Conservation (phyloP, 208 protist genomes). For the Phytomonas sp. region DNA sequence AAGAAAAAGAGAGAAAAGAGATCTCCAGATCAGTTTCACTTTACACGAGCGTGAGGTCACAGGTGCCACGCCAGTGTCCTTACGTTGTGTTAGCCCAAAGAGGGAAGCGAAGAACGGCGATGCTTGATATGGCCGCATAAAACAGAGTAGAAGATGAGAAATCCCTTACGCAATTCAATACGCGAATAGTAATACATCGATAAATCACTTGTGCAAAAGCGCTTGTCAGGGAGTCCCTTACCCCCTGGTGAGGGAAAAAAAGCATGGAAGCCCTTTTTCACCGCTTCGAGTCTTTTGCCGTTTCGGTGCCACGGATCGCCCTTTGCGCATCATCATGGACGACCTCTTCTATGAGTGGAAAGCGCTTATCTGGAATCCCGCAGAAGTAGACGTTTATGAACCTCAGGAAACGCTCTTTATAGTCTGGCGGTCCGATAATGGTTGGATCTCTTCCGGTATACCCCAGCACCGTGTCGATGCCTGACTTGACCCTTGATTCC, state of each 20-base stretch:
- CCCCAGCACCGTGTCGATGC: constrained; percentile 66
- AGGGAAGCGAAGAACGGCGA: background rate
- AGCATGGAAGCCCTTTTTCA: background rate
- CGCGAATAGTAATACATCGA: background rate
- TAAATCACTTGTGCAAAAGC: background rate
- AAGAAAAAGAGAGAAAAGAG: background rate
- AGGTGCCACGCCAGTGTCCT: background rate
- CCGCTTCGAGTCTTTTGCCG: background rate
- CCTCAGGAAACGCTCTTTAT: constrained; percentile 52
- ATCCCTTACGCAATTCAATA: background rate
- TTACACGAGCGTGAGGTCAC: background rate
- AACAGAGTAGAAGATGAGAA: background rate
- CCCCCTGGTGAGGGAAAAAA: background rate
- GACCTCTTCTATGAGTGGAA: constrained; percentile 10
- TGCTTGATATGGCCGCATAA: background rate
- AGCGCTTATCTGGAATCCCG: constrained; percentile 51
- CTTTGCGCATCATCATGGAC: background rate
- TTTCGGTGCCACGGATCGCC: background rate
- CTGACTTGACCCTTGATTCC: constrained; percentile 79
- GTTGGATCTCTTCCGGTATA: constrained; percentile 50
- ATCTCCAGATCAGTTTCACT: background rate
- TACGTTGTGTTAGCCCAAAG: background rate
- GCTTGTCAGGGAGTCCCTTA: background rate
- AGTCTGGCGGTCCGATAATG: constrained; percentile 69
- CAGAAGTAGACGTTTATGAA: constrained; percentile 73